A percentile compares a stretch with the other conserved stretches of the same genome.
These are phyloP conservation scores for Juncus effusus DNA, from an alignment of 176 grass and related monocot species.

Conservation along the genomic window DNA sequence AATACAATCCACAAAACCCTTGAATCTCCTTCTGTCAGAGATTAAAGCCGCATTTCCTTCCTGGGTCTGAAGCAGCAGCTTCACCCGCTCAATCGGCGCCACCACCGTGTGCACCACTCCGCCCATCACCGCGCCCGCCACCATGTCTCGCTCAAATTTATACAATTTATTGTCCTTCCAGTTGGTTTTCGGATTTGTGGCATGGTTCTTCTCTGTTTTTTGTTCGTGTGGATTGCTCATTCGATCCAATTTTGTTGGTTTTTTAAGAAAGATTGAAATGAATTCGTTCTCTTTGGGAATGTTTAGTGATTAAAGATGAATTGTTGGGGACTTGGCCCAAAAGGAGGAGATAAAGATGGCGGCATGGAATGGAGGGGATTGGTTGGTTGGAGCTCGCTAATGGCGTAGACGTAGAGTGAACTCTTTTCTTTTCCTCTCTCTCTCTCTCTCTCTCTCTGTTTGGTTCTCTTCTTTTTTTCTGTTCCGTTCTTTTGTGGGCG, in stretches of 20 bases:
- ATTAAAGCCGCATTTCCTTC: conserved; percentile 94
- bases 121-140: conserved; percentile 89
- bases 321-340: conserved; percentile 9
- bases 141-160: conserved; percentile 90
- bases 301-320: neutral
- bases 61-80: conserved; percentile 98
- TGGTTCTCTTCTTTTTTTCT: neutral
- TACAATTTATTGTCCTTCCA: conserved; percentile 40
- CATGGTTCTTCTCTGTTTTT: conserved; percentile 2
- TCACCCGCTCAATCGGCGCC: conserved; percentile 94
- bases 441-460: neutral
- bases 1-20: conserved; percentile 83
- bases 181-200: neutral
- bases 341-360: conserved; percentile 7
- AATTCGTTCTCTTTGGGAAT: neutral
- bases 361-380: neutral
- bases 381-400: conserved; percentile 17
- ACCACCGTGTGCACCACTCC: conserved; percentile 94
- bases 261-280: too few relatives aligned
- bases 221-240: conserved; percentile 38
- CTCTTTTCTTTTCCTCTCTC: neutral
- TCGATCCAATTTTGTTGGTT: conserved; percentile 5
- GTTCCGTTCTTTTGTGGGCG: neutral
- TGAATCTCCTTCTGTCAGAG: conserved; percentile 48
- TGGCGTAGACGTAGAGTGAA: neutral